These are phyloP conservation scores for Podila epicladia DNA, from an alignment of 192 early-diverging fungal species.

Conservation along the genomic window DNA sequence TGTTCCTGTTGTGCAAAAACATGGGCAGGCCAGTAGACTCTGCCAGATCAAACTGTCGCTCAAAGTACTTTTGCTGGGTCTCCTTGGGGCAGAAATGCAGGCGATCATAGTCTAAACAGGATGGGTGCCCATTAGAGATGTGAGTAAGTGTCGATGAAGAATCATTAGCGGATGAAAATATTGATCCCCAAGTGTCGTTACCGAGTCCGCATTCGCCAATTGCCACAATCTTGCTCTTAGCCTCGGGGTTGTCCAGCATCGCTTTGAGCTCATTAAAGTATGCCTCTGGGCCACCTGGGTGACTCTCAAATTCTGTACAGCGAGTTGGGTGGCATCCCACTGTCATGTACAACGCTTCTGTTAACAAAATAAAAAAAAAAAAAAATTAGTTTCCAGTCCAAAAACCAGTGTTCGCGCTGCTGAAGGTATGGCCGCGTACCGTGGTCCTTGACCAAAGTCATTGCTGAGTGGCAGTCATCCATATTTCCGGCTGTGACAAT, in stretches of 20 bases:
- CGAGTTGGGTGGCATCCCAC: constrained; percentile 91
- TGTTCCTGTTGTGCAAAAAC: constrained; percentile 93
- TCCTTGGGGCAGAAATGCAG: constrained; percentile 83
- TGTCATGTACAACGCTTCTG: constrained; percentile 71
- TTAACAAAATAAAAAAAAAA: neutral
- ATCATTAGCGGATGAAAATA: no score
- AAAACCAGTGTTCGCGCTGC: no score
- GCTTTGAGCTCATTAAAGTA: constrained; percentile 68
- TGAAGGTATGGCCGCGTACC: constrained; percentile 22
- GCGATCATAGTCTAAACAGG: constrained; percentile 86
- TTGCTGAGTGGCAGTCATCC: constrained; percentile 67
- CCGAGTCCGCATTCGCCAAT: constrained; percentile 94
- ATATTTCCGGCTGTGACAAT: constrained; percentile 84
- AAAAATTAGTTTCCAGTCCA: no score
- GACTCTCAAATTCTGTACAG: constrained; percentile 71
- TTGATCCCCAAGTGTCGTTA: constrained; percentile 12
- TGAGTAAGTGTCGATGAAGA: neutral
- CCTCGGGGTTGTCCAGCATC: constrained; percentile 46
- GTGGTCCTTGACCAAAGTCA: constrained; percentile 63
- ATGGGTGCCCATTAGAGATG: neutral
- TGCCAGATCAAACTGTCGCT: constrained; percentile 83
- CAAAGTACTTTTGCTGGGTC: constrained; percentile 81
- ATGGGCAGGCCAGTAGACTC: constrained; percentile 82
- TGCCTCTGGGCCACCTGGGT: constrained; percentile 65
- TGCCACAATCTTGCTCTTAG: constrained; percentile 77